Conservation (phyloP, 805 yeast genomes). For the Zygoascus tannicola region DNA sequence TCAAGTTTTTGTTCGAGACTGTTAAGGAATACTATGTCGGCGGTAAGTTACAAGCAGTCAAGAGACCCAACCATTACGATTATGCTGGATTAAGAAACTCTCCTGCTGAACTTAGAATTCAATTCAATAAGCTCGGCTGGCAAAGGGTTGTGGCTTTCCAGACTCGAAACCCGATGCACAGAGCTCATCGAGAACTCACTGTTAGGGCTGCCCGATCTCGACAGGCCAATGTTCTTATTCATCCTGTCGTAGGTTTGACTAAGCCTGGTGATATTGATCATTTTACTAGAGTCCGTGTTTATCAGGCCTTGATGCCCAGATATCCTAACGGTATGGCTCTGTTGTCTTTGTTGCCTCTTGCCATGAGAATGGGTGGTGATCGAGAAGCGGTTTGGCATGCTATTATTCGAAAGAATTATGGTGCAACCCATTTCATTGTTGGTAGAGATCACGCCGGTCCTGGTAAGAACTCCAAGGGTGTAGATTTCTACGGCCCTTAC, state of each 20-base stretch:
- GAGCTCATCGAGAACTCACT: conserved; percentile 94
- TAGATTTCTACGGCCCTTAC: conserved; percentile 92
- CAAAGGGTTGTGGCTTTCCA: conserved; percentile 89
- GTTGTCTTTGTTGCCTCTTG: conserved; percentile 79
- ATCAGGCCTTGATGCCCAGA: conserved; percentile 82
- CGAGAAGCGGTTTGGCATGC: conserved; percentile 99
- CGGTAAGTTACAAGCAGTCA: conserved; percentile 77
- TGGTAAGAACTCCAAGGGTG: conserved; percentile 79
- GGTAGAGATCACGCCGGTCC: conserved; percentile 99
- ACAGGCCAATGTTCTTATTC: conserved; percentile 79
- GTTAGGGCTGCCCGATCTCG: conserved; percentile 94
- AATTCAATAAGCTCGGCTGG: conserved; percentile 78
- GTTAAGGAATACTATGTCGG: conserved; percentile 85
- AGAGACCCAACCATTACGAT: conserved; percentile 81
- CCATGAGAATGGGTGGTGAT: conserved; percentile 99
- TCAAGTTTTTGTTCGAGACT: conserved; percentile 56
- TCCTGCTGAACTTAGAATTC: conserved; percentile 81
- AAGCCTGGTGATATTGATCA: conserved; percentile 98
- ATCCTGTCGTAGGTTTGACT: conserved; percentile 94
- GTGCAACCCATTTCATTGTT: conserved; percentile 94
- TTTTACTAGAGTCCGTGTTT: conserved; percentile 93
- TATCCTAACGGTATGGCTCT: conserved; percentile 93
- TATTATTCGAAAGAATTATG: conserved; percentile 88
- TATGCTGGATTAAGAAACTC: conserved; percentile 80
- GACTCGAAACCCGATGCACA: conserved; percentile 97